Conservation (phyloP, 208 protist genomes). For the Wallacemonas sp. region DNA sequence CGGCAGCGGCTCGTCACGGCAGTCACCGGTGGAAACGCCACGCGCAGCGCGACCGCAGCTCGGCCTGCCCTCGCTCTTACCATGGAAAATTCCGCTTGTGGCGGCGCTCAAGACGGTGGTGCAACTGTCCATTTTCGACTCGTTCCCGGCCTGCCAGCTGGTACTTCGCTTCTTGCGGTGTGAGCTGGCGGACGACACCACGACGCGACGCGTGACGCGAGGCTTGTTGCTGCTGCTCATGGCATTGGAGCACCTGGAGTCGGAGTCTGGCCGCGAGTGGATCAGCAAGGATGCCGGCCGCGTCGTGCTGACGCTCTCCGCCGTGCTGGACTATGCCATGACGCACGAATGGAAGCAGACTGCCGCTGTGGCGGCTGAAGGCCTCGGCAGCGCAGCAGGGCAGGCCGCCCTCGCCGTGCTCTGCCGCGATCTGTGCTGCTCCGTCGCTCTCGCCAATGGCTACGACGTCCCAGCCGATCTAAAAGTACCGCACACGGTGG, state of each 20-base stretch:
- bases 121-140: conserved; percentile 49
- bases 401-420: conserved; percentile 54
- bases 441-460: conserved; percentile 43
- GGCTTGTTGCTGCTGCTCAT: conserved; percentile 49
- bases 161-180: conserved; percentile 47
- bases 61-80: conserved; percentile 32
- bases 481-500: conserved; percentile 5
- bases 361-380: conserved; percentile 18
- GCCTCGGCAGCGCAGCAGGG: conserved; percentile 32
- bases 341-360: conserved; percentile 25
- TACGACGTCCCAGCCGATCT: conserved; percentile 44
- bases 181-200: conserved; percentile 55
- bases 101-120: conserved; percentile 51
- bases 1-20: too few species aligned
- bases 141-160: conserved; percentile 42
- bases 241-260: conserved; percentile 49
- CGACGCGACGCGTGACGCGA: conserved; percentile 44
- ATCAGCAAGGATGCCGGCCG: conserved; percentile 32
- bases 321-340: conserved; percentile 20
- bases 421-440: conserved; percentile 41
- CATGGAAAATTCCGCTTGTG: conserved; percentile 59
- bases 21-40: too few species aligned
- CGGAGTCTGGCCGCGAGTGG: conserved; percentile 24
- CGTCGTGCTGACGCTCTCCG: conserved; percentile 40
- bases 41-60: neutral